Base-by-base conservation (phyloP, 352 stramenopile species). In the Phytophthora constricta region DNA sequence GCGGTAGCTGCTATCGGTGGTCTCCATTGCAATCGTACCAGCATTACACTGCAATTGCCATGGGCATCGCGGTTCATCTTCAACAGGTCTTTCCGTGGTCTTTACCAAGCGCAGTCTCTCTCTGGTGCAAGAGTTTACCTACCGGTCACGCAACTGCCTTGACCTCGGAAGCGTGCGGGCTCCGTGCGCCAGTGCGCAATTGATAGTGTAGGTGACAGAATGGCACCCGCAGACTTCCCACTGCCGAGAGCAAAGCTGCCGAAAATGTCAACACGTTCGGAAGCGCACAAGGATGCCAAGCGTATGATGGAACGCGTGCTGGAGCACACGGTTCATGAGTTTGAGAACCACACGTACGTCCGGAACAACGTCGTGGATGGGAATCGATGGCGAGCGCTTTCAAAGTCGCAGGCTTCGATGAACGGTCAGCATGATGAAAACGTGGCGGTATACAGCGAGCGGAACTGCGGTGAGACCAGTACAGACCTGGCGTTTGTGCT, bases 291-390 rank as follows among this genome's bases (percentile, higher is more conserved):
- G 34, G 57, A 70, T 17, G 61, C 58, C 16, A 59, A 72, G 31
- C 48, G 27, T 58, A 77, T 75, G 59, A 79, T 82, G 61, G 37
- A 74, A 19, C 55, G 48, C 4, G 59, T 84, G 42, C 61, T 80
- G 46, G 48, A 66, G 57, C 58, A 72, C 46, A 65, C 58, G 4
- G 34, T 72, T 2, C 41, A 28, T n/a, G 26, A 65, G 53, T 76
- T 72, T 23, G 68, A 76, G 31, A 26, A 39, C n/a, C 75, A 72
- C 55, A 62, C 61, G 53, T 50, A n/a, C n/a, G n/a, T n/a, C n/a
- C n/a, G n/a, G 4, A 56, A 31, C n/a, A 53, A 66, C 26, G 54
- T 55, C 9, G 69, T 78, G 25, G 53, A 86, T 49, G 27, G 33
- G n/a, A 50, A 34, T 0, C 57, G 50, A 17, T 86, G 74, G 74